phyloP scores from a whole-genome alignment of 805 yeast species.

The Metschnikowia gelsemii region DNA sequence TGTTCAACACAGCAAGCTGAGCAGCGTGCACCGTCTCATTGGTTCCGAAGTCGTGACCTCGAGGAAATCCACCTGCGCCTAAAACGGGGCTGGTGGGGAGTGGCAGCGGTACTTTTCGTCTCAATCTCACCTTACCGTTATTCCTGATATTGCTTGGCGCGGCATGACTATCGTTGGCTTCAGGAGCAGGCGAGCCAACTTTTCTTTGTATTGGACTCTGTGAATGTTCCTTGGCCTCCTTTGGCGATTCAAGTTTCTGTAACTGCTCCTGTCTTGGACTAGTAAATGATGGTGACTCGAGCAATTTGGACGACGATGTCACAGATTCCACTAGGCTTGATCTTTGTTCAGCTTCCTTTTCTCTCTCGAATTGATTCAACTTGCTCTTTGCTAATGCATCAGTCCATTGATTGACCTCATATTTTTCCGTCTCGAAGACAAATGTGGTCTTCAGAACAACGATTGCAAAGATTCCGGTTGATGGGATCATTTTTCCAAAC shows the following conservation, averaged over 20 bases:
- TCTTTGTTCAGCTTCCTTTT: conserved; percentile 10
- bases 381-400: conserved; percentile 23
- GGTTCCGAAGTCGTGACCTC: conserved; percentile 17
- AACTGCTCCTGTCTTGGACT: conserved; percentile 11
- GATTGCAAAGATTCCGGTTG: conserved; percentile 54
- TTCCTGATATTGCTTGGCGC: neutral
- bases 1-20: conserved; percentile 41
- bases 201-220: conserved; percentile 19
- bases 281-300: conserved; percentile 13
- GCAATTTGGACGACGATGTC: conserved; percentile 10
- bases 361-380: conserved; percentile 24
- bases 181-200: conserved; percentile 15
- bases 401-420: conserved; percentile 53
- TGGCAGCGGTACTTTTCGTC: conserved; percentile 36
- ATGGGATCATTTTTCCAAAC: conserved; percentile 33
- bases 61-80: conserved; percentile 6
- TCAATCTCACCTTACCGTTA: conserved; percentile 2
- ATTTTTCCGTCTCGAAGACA: conserved; percentile 54
- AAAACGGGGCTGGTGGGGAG: conserved; percentile 13
- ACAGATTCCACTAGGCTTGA: conserved; percentile 2
- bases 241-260: conserved; percentile 4
- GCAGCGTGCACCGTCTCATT: conserved; percentile 44
- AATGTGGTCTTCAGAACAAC: conserved; percentile 55
- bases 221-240: conserved; percentile 12
- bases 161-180: conserved; percentile 1